Percentiles rank a stretch among this genome's conserved stretches.
Evolutionary conservation across 2,329 filamentous ascomycete species (phyloP).

Genomic region (Ascochyta clinopodiicola): DNA sequence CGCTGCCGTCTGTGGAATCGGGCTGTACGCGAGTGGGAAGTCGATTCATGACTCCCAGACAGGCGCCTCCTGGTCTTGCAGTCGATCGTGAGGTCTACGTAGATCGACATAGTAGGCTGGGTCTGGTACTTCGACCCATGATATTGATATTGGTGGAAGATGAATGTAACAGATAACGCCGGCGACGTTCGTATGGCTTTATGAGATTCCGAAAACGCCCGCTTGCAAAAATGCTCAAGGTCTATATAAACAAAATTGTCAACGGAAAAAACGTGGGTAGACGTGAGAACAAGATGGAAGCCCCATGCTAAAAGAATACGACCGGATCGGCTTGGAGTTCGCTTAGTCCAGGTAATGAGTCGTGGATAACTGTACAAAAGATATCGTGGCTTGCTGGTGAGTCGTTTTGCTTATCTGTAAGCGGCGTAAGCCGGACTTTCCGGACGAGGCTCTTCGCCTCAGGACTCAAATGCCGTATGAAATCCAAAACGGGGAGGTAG

Average conservation of each 20-base stretch:
- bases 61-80: conserved; percentile 30
- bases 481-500: conserved; percentile 49
- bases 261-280: neutral
- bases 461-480: conserved; percentile 48
- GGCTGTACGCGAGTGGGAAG: conserved; percentile 32
- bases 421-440: conserved; percentile 47
- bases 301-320: conserved; percentile 39
- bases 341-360: conserved; percentile 46
- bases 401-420: conserved; percentile 46
- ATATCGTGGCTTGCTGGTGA: conserved; percentile 44
- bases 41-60: conserved; percentile 29
- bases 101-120: neutral
- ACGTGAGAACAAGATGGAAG: neutral
- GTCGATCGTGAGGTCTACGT: conserved; percentile 1
- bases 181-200: neutral
- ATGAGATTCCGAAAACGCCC: conserved; percentile 3
- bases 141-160: neutral
- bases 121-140: neutral
- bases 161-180: neutral
- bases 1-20: conserved; percentile 30
- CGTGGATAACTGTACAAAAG: conserved; percentile 50
- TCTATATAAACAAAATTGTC: conserved; percentile 1
- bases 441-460: conserved; percentile 48
- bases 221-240: conserved; percentile 11
- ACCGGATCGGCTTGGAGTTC: conserved; percentile 47